A percentile compares a stretch with the other conserved stretches of the same genome.
phyloP scores from a whole-genome alignment of 805 yeast genomes.

The Yamadazyma takamatsuzukensis region DNA sequence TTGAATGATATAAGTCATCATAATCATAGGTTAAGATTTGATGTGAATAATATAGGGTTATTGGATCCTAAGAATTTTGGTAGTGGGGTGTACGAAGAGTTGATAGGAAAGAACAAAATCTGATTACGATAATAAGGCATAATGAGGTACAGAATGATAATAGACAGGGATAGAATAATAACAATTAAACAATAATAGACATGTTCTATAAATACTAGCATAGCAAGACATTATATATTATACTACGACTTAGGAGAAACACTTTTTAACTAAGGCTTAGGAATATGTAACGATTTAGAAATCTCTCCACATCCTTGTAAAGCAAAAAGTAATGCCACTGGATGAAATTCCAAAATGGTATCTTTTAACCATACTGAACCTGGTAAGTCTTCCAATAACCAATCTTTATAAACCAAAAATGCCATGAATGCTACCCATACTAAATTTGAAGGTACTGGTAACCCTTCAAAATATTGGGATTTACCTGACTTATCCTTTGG shows the following conservation, averaged over 20 bases:
- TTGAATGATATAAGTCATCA: slow-evolving; percentile 27
- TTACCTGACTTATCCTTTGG: slow-evolving; percentile 90
- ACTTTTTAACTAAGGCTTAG: slow-evolving; percentile 74
- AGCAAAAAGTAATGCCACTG: slow-evolving; percentile 58
- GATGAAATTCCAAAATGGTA: slow-evolving; percentile 69
- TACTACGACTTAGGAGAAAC: too few relatives aligned
- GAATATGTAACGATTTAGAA: slow-evolving; percentile 84
- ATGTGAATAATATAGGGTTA: slow-evolving; percentile 27
- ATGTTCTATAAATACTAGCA: too few relatives aligned
- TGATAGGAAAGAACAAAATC: slow-evolving; percentile 6
- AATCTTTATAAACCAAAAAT: slow-evolving; percentile 50
- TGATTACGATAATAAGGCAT: neutral
- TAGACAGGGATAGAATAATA: neutral
- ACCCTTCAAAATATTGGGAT: slow-evolving; percentile 89
- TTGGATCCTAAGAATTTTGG: slow-evolving; percentile 37
- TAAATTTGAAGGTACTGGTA: slow-evolving; percentile 90
- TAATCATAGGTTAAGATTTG: slow-evolving; percentile 21
- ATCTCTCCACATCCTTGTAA: slow-evolving; percentile 89
- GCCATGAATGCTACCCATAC: slow-evolving; percentile 73
- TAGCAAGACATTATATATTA: too few relatives aligned
- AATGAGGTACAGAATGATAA: neutral
- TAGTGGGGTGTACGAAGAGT: slow-evolving; percentile 18
- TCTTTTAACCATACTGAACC: slow-evolving; percentile 59
- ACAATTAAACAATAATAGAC: too few relatives aligned
- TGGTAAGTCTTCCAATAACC: slow-evolving; percentile 55